A percentile compares a stretch with the other conserved stretches of the same genome.
These are phyloP conservation scores for Phytopythium oedochilum DNA, from an alignment of 352 stramenopile species.

Conservation along the genomic window DNA sequence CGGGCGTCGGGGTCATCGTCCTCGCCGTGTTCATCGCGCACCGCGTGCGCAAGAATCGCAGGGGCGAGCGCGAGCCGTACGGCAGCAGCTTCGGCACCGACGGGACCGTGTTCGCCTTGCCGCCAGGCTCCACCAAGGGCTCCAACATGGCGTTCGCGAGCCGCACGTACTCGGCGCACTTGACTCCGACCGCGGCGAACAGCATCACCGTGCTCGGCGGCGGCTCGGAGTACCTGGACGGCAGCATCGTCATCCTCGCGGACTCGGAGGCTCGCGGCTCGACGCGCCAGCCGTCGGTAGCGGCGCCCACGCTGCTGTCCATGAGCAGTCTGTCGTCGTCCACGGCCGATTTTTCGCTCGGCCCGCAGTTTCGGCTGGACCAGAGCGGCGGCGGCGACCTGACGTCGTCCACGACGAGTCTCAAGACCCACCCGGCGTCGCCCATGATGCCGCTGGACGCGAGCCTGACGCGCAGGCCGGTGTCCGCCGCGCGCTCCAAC, in stretches of 20 bases:
- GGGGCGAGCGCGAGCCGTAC: conserved; percentile 14
- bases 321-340: conserved; percentile 14
- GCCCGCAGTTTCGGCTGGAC: conserved; percentile 30
- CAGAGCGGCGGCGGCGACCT: conserved; percentile 27
- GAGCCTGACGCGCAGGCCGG: neutral
- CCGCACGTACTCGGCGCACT: conserved; percentile 11
- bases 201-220: conserved; percentile 13
- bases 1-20: conserved; percentile 32
- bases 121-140: conserved; percentile 4
- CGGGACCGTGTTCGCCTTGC: conserved; percentile 23
- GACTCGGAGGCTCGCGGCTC: conserved; percentile 13
- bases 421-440: conserved; percentile 6
- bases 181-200: conserved; percentile 16
- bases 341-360: conserved; percentile 23
- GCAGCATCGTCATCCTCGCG: conserved; percentile 16
- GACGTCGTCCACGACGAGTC: conserved; percentile 7
- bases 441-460: neutral
- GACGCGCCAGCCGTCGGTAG: conserved; percentile 1
- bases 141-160: conserved; percentile 10
- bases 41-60: conserved; percentile 24
- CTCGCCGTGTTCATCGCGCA: conserved; percentile 45
- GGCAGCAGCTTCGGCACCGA: conserved; percentile 22
- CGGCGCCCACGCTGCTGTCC: conserved; percentile 8
- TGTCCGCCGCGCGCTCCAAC: neutral
- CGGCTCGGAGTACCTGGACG: conserved; percentile 6